These are phyloP conservation scores for Yamadazyma insecticola DNA, from an alignment of 805 yeast species.

Conservation along the genomic window DNA sequence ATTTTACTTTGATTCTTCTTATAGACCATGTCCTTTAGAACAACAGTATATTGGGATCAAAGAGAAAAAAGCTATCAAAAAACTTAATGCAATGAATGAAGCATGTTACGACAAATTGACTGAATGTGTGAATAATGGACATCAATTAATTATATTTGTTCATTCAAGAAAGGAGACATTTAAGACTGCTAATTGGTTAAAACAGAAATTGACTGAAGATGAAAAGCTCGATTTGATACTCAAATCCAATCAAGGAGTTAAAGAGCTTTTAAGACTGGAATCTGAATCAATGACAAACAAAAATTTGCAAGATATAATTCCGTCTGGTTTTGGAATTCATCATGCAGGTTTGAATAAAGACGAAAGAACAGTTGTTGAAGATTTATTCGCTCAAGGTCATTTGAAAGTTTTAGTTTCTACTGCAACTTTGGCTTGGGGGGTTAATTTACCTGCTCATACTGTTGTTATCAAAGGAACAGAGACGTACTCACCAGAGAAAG, in stretches of 20 bases:
- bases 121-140: slow-evolving; percentile 55
- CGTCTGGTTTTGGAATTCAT: slow-evolving; percentile 80
- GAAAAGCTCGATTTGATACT: slow-evolving; percentile 44
- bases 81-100: slow-evolving; percentile 78
- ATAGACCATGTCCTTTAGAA: slow-evolving; percentile 87
- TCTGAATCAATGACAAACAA: slow-evolving; percentile 50
- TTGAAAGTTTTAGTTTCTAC: slow-evolving; percentile 83
- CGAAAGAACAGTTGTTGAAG: slow-evolving; percentile 79
- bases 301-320: slow-evolving; percentile 55
- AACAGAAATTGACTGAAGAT: slow-evolving; percentile 53
- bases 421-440: slow-evolving; percentile 97
- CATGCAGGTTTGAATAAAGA: slow-evolving; percentile 80
- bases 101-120: slow-evolving; percentile 75
- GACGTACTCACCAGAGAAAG: slow-evolving; percentile 85
- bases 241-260: slow-evolving; percentile 45
- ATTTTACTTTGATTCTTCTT: slow-evolving; percentile 78
- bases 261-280: slow-evolving; percentile 62
- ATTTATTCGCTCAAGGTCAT: slow-evolving; percentile 82
- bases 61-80: slow-evolving; percentile 74
- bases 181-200: slow-evolving; percentile 73
- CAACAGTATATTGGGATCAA: slow-evolving; percentile 88
- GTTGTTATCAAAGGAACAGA: slow-evolving; percentile 93
- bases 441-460: slow-evolving; percentile 90
- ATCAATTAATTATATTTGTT: slow-evolving; percentile 85
- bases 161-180: slow-evolving; percentile 92